Base-by-base conservation (phyloP, 257 asterid genomes). In the Gentiana dahurica region DNA sequence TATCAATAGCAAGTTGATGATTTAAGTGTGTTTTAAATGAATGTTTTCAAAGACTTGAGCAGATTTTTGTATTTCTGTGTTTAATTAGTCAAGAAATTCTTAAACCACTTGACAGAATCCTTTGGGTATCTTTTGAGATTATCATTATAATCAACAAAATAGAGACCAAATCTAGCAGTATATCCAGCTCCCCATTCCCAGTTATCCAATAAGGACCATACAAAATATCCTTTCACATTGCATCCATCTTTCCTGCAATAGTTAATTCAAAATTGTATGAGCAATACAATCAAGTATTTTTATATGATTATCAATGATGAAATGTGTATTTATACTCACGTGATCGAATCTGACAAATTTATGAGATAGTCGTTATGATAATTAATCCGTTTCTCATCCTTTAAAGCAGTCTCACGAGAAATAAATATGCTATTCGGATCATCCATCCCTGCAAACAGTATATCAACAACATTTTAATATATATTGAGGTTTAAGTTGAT, bases 141-240 rank as follows among this genome's bases (percentile, higher is more conserved):
- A 68, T 83, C 84, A 0, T 83, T 80, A 57, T 71, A 91, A 75
- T 91, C 95, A 6, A 91, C 98, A 51, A 63, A 91, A 75, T 83
- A 83, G 4, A 91, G 65, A 51, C 97, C 97, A 54, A 91, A 91
- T 47, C 98, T 77, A 1, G 89, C 81, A 11, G 72, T 75, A 55
- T 36, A 87, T 57, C 94, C 95, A 64, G 88, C 92, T 53, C 60
- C 75, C 98, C 97, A 85, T 77, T 91, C 94, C 98, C 97, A 91
- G 47, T 91, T 87, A 66, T 91, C 98, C 37, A 91, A 67, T 62
- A 91, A 43, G 11, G 98, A 91, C 98, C 98, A 91, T 1, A 50
- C 93, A 41, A 91, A 91, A 66, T 91, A 87, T 8, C 98, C 97
- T 62, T 59, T 75, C 64, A 91, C 90, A 35, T 91, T 81, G 82